Evolutionary conservation across 495 filamentous ascomycete species (phyloP), one percentile per base, ranked within the genome.

Genomic region (Podospora pseudoanserina): DNA sequence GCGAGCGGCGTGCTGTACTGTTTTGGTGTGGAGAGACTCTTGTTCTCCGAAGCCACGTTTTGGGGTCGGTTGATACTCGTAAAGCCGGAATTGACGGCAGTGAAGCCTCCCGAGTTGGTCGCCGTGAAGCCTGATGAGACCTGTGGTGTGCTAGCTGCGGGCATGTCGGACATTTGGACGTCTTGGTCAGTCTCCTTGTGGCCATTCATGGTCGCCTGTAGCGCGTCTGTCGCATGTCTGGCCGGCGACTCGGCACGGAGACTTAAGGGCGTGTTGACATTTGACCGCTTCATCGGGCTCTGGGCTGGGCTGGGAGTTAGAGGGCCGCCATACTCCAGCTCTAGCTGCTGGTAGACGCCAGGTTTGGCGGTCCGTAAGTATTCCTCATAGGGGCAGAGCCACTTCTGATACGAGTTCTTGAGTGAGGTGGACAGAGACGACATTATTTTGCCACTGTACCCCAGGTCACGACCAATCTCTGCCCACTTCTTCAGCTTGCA

Each of bases 401-500:
- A 99, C 76, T 92, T 88, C 75, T 96, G 92, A 73, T 95, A 99
- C 5, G 96, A 98, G 74, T 98, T 99, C 79, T 98, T 99, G 63
- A 99, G 86, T 23, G 96, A 98, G 1, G 95, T 99, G 13, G 95
- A 99, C 56, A 99, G 79, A n/a, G 96, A 98, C 0, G 96, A 98
- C 95, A 99, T 99, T 71, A 99, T 99, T 80, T 99, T 99, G 75
- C 95, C 95, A 75, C 95, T 97, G 80, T 99, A 99, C 64, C 95
- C 95, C 20, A 99, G 81, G 77, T 97, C 94, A 75, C 95, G 90
- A 44, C 95, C 95, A 69, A 99, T 97, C 78, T 99, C 95, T 0
- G 95, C 95, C 95, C 95, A 99, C 82, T 97, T 98, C 79, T 99
- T 99, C 62, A 88, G 85, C 80, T 96, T 97, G 84, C 96, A 98